Base-by-base conservation (phyloP, 2,329 filamentous ascomycete species). In the Cladophialophora bantiana region DNA sequence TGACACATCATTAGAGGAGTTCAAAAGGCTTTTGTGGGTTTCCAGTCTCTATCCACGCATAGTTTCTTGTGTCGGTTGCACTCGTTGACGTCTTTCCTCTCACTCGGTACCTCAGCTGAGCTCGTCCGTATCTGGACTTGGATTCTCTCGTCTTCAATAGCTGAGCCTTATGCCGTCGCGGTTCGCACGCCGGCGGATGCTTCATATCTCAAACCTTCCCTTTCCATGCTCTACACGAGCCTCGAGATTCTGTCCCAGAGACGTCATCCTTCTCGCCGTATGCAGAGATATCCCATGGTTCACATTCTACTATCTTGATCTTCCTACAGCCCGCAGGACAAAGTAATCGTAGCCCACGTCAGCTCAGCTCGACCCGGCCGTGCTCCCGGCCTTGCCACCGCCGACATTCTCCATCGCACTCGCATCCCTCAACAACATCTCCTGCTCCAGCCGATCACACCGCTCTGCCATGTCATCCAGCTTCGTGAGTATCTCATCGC, bases 381-480 rank as follows among this genome's bases (percentile, higher is more conserved):
- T 40, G 13, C 63, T 62, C 13, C 66, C 50, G 12, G 59, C 32
- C n/a, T 35, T 57, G 45, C 65, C 65, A 31, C 60, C 45, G 35
- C 38, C 38, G 32, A 60, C 45, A 10, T 45, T 59, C 42, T 68
- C 68, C 63, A 70, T 59, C n/a, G 48, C 59, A 20, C 60, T 64
- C 4, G 68, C 63, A 38, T 72, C 70, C 38, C 67, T 65, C 58
- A 71, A 54, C 18, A 73, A 56, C 66, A 74, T 71, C 60, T 74
- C 73, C 56, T 72, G 68, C 64, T 74, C 73, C 31, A 74, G 48
- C 34, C 73, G 64, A 62, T 74, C 73, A 64, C 73, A 74, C 54
- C 73, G 68, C 50, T 73, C 73, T 0, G 73, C 73, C 73, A 74
- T 74, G 32, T 74, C 73, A 58, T 74, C 73, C 53, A 74, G 54